Percentiles rank a stretch among this genome's conserved stretches.
These are phyloP conservation scores for Coemansia sp. DNA, from an alignment of 192 early-diverging fungal genomes.

Conservation along the genomic window DNA sequence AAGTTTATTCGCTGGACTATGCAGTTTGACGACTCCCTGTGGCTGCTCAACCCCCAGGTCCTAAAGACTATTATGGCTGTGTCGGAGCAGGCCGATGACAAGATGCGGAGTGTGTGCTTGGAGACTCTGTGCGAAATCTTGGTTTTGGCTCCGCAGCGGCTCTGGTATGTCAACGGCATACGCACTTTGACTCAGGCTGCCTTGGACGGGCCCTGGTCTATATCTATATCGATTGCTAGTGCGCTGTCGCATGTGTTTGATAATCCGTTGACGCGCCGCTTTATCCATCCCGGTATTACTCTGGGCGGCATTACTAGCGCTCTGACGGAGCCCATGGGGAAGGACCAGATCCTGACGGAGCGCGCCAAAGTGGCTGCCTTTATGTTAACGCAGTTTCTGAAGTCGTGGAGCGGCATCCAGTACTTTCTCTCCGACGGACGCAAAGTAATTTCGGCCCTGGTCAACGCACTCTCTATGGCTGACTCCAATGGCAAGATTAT, in stretches of 20 bases:
- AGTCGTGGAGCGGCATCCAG: conserved; percentile 56
- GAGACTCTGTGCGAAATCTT: conserved; percentile 53
- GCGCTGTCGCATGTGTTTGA: conserved; percentile 46
- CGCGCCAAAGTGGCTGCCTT: conserved; percentile 47
- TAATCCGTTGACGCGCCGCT: conserved; percentile 31
- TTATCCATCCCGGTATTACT: conserved; percentile 30
- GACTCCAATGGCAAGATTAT: conserved; percentile 44
- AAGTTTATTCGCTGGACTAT: conserved; percentile 52
- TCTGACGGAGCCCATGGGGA: conserved; percentile 42
- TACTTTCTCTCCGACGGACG: conserved; percentile 51
- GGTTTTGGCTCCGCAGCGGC: conserved; percentile 30
- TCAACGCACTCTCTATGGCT: conserved; percentile 38
- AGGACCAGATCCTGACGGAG: conserved; percentile 41
- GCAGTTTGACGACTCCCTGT: conserved; percentile 25
- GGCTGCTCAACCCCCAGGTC: conserved; percentile 38
- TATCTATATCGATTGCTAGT: conserved; percentile 37
- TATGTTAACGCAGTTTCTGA: conserved; percentile 52
- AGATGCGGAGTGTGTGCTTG: conserved; percentile 48
- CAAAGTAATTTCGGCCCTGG: conserved; percentile 25
- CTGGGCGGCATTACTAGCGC: conserved; percentile 46
- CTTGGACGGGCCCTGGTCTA: conserved; percentile 52
- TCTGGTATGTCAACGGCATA: conserved; percentile 46
- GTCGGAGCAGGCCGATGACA: conserved; percentile 52
- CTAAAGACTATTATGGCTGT: conserved; percentile 48
- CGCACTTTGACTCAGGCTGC: conserved; percentile 45